A percentile compares a stretch with the other conserved stretches of the same genome.
phyloP scores from a whole-genome alignment of 768 basidiomycete species.

The Lactarius pseudohatsudake region DNA sequence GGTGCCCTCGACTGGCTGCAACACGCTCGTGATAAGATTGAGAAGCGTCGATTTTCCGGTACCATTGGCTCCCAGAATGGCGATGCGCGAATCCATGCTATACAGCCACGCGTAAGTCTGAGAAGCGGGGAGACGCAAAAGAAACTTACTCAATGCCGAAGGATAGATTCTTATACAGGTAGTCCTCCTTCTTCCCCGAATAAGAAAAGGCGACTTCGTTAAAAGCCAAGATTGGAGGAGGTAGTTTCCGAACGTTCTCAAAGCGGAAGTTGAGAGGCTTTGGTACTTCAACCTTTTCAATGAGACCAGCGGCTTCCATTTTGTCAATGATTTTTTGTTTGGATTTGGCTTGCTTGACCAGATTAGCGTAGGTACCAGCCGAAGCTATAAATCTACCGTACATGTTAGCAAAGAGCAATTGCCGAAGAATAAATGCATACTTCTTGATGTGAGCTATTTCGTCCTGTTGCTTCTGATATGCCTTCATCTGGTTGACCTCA shows the following conservation, averaged over 20 bases:
- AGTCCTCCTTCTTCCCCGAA: conserved; percentile 84
- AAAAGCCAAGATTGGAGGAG: conserved; percentile 97
- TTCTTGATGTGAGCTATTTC: conserved; percentile 99
- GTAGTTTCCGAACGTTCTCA: conserved; percentile 89
- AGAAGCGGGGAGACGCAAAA: conserved; percentile 6
- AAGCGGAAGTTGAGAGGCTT: conserved; percentile 90
- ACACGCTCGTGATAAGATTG: conserved; percentile 79
- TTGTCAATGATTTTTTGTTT: conserved; percentile 99
- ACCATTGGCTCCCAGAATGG: conserved; percentile 96
- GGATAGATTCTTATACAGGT: conserved; percentile 83
- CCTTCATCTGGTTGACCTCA: conserved; percentile 99
- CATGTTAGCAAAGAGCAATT: conserved; percentile 6
- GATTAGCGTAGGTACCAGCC: conserved; percentile 99
- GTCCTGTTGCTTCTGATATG: conserved; percentile 97
- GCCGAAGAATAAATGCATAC: conserved; percentile 43
- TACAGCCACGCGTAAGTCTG: conserved; percentile 15
- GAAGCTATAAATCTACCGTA: conserved; percentile 85
- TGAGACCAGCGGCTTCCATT: conserved; percentile 98
- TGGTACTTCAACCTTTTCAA: conserved; percentile 83
- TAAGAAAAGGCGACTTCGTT: conserved; percentile 94
- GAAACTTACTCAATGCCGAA: conserved; percentile 91
- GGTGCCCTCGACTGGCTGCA: conserved; percentile 82
- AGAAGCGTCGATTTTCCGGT: conserved; percentile 92
- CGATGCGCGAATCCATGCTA: conserved; percentile 92
- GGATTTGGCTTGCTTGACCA: conserved; percentile 98